A percentile compares a stretch with the other conserved stretches of the same genome.
Conservation (phyloP, 1,139 yeast species). For the Pichia sp. region DNA sequence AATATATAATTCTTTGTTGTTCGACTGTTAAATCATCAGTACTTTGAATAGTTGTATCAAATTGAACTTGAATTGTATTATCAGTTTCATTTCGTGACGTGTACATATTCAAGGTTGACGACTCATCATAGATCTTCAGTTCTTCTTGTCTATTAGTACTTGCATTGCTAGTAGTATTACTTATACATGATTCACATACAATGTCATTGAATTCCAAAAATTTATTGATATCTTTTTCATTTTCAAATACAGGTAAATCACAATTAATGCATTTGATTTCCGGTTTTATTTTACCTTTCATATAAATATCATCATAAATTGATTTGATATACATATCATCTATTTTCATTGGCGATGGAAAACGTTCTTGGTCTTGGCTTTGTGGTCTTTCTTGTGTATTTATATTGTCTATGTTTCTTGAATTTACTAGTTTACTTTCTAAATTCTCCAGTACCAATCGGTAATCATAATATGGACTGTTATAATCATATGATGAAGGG, state of each 20-base stretch:
- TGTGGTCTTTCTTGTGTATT: background rate
- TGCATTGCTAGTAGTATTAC: background rate
- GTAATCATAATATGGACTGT: constrained; percentile 10
- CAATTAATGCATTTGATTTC: constrained; percentile 24
- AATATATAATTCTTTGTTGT: background rate
- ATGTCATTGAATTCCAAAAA: constrained; percentile 39
- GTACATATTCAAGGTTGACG: constrained; percentile 28
- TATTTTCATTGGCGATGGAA: constrained; percentile 3
- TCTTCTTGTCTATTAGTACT: background rate
- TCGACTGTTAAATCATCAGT: constrained; percentile 7
- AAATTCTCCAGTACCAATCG: constrained; percentile 9
- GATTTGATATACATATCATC: constrained; percentile 9
- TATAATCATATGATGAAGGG: constrained; percentile 13
- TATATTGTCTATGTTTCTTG: background rate
- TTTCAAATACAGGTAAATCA: constrained; percentile 59
- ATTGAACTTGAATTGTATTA: background rate
- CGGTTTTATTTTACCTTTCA: background rate
- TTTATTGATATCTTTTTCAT: constrained; percentile 40
- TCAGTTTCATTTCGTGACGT: background rate
- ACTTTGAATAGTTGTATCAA: constrained; percentile 3
- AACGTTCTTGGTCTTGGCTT: constrained; percentile 13
- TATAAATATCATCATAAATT: constrained; percentile 4
- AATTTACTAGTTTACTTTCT: constrained; percentile 6
- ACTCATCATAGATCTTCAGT: background rate
- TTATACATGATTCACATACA: constrained; percentile 54